phyloP scores from a whole-genome alignment of 768 basidiomycete genomes.

The Sporobolomyces phaffii region DNA sequence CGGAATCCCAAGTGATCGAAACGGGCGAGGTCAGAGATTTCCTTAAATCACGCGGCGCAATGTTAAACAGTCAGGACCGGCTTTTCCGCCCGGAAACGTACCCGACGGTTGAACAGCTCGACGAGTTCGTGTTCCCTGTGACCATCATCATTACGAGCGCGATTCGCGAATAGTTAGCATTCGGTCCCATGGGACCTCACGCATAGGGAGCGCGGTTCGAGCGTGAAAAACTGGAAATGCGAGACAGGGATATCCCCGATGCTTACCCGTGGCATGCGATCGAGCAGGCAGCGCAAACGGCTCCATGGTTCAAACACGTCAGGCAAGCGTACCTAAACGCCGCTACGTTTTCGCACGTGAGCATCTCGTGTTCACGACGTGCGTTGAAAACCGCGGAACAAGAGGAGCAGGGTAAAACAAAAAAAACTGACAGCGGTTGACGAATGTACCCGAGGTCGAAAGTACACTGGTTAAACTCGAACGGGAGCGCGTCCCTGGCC shows the following conservation, averaged over 20 bases:
- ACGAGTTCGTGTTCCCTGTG: slow-evolving; percentile 39
- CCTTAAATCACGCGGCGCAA: no score
- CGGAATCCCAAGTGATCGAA: neutral
- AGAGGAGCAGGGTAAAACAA: no score
- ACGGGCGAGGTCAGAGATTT: no score
- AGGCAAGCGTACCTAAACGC: slow-evolving; percentile 38
- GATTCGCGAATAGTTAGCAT: no score
- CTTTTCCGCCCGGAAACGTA: neutral
- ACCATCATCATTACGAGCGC: neutral
- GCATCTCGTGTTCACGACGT: no score
- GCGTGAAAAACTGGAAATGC: no score
- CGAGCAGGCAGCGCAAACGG: slow-evolving; percentile 38
- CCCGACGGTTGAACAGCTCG: slow-evolving; percentile 42
- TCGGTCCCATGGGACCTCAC: no score
- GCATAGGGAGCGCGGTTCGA: neutral
- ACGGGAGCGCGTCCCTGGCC: slow-evolving; percentile 36
- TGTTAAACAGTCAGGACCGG: neutral
- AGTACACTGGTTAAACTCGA: slow-evolving; percentile 30
- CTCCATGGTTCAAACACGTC: slow-evolving; percentile 31
- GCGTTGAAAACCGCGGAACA: no score
- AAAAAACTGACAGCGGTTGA: slow-evolving; percentile 39
- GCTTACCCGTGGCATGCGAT: slow-evolving; percentile 40
- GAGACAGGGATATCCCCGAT: no score
- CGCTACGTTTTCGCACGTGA: no score
- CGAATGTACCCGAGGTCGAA: slow-evolving; percentile 33